Conservation (phyloP, 2,329 filamentous ascomycete species). For the Fusarium sacchari region DNA sequence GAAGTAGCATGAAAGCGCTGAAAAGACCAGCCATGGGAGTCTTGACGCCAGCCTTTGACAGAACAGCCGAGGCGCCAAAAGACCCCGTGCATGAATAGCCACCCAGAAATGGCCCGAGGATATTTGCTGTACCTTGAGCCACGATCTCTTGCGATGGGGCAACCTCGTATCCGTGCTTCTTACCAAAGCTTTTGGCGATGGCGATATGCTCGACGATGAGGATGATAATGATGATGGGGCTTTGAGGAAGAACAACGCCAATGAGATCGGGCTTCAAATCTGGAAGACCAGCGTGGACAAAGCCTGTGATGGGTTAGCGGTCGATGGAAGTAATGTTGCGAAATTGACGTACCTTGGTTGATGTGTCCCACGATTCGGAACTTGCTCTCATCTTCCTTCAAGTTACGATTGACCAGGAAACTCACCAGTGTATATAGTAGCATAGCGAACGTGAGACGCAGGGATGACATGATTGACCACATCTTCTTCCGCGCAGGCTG, state of each 20-base stretch:
- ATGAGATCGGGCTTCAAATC: constrained; percentile 65
- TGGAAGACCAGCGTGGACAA: constrained; percentile 56
- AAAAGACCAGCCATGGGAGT: constrained; percentile 83
- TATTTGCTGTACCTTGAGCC: constrained; percentile 79
- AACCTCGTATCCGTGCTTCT: constrained; percentile 82
- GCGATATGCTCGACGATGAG: constrained; percentile 85
- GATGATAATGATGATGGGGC: constrained; percentile 80
- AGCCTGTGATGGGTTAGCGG: constrained; percentile 20
- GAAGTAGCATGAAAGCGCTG: constrained; percentile 77
- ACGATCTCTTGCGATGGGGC: constrained; percentile 83
- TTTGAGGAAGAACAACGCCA: constrained; percentile 64
- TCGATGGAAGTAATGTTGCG: rapidly evolving
- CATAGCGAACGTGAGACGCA: constrained; percentile 80
- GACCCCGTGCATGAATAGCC: constrained; percentile 58
- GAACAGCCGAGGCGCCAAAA: constrained; percentile 78
- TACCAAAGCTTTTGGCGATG: constrained; percentile 84
- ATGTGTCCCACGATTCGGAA: constrained; percentile 75
- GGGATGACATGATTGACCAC: constrained; percentile 79
- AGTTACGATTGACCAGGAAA: constrained; percentile 70
- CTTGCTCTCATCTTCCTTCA: constrained; percentile 55
- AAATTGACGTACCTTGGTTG: constrained; percentile 61
- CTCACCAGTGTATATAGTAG: constrained; percentile 80
- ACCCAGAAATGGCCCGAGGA: constrained; percentile 80
- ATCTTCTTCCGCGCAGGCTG: constrained; percentile 69
- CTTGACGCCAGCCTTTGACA: constrained; percentile 83